Evolutionary conservation across 345 rosid genomes (phyloP), one percentile per base, ranked within the genome.

Genomic region (Kandelia obovata): DNA sequence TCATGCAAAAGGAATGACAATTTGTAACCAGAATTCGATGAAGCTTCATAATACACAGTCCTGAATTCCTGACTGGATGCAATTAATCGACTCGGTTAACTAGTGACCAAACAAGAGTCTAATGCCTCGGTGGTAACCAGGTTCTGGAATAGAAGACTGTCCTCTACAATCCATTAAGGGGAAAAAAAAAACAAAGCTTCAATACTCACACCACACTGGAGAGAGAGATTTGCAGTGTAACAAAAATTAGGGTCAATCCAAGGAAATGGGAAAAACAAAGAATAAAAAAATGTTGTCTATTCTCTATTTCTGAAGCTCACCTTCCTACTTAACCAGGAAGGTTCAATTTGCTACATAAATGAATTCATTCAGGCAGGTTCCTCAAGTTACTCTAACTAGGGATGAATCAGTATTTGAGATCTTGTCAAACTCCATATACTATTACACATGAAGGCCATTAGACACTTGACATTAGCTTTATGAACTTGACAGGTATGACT

Each of bases 381-480:
- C 52, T 25, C 58, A 39, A 59, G 47, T 62, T 68, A 61, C 28
- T 71, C 83, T 53, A 26, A 56, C 58, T 37, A 28, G 19, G 6
- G 66, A 77, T 28, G 58, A 66, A 68, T 75, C 53, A 56, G 47
- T 61, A 65, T 39, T 39, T 17, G 23, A 53, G 64, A 35, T 65
- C 73, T 46, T 35, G 35, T 58, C 75, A 75, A 67, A 51, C 67
- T 72, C 43, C 64, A 77, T 71, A 69, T 71, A 73, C 77, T 43
- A 82, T 67, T 64, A 72, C 77, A 74, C 58, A 60, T 60, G 61
- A 70, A 78, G 43, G 62, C 63, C 52, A 9, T 70, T 65, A 71
- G 55, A 31, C 64, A 39, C 68, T 68, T 72, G 65, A 55, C 43
- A 80, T 83, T 77, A 77, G 87, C 70, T 71, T 62, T 81, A 71